These are phyloP conservation scores for Suhomyces bolitotheri DNA, from an alignment of 1,139 yeast genomes.

Conservation along the genomic window DNA sequence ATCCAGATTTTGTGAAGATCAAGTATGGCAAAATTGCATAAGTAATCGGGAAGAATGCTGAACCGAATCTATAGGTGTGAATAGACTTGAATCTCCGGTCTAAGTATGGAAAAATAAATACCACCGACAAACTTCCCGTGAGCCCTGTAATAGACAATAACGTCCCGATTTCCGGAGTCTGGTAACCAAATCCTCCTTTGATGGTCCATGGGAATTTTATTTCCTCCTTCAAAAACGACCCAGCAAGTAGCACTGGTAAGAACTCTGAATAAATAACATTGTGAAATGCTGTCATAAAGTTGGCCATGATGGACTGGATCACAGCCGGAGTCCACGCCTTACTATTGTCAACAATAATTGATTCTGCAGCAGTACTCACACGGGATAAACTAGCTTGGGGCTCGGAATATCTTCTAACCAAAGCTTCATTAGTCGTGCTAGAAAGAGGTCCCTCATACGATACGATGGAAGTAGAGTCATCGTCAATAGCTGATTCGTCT, in stretches of 20 bases:
- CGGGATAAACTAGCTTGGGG: conserved; percentile 1
- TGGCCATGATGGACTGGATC: conserved; percentile 20
- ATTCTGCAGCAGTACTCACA: conserved; percentile 2
- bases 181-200: conserved; percentile 25
- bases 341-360: neutral
- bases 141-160: conserved; percentile 27
- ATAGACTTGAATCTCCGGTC: conserved; percentile 25
- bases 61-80: conserved; percentile 22
- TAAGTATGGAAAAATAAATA: conserved; percentile 25
- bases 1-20: conserved; percentile 22
- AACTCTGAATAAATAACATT: conserved; percentile 23
- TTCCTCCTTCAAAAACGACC: conserved; percentile 13
- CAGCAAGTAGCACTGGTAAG: conserved; percentile 26
- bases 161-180: conserved; percentile 22
- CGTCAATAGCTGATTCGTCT: conserved; percentile 2
- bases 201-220: conserved; percentile 22
- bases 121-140: conserved; percentile 25
- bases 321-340: conserved; percentile 25
- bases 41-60: conserved; percentile 24
- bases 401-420: conserved; percentile 20
- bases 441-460: conserved; percentile 5
- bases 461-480: conserved; percentile 1
- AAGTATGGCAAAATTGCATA: conserved; percentile 25
- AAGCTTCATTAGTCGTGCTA: conserved; percentile 8
- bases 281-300: conserved; percentile 22